Evolutionary conservation across 257 asterid species (phyloP), one percentile per base, ranked within the genome.

Genomic region (Linaria vulgaris): DNA sequence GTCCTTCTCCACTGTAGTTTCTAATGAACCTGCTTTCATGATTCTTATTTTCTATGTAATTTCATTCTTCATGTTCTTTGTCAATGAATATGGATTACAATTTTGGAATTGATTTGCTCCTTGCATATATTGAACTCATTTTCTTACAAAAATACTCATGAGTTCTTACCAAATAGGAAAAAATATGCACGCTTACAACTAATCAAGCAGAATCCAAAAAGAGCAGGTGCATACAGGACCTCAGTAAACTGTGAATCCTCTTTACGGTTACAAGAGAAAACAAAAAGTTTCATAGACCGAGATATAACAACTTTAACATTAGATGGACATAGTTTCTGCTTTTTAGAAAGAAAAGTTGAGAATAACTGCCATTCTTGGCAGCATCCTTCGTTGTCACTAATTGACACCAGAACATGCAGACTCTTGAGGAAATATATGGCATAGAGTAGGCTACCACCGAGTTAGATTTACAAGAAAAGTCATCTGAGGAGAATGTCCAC

Each of bases 331-430:
- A 41, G 62, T 20, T 9, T 37, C 24, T 17, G n/a, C n/a, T 12
- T 4, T 56, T 22, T 21, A 11, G 51, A 19, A 12, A 60, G 48
- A 1, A 30, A 34, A 4, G 41, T 7, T 69, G 30, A 59, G 20
- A 39, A 1, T 11, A 61, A 46, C 5, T 19, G 24, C 24, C 24
- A 34, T 30, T 34, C n/a, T 13, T 21, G 22, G 41, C 19, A 21
- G 10, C 53, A 47, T n/a, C 11, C 17, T n/a, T n/a, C n/a, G n/a
- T 47, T 15, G 1, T 12, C 49, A 57, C 16, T 13, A 12, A 37
- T 57, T 31, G 48, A n/a, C 48, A 24, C 24, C 11, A 6, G 43
- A 60, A 54, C 41, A 52, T 65, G 43, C 27, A 58, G 41, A 49
- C 9, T 15, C 25, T 23, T 2, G 46, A 34, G 15, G n/a, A 53